These are phyloP conservation scores for Trichomonas gallinae DNA, from an alignment of 208 protist genomes.

Conservation along the genomic window DNA sequence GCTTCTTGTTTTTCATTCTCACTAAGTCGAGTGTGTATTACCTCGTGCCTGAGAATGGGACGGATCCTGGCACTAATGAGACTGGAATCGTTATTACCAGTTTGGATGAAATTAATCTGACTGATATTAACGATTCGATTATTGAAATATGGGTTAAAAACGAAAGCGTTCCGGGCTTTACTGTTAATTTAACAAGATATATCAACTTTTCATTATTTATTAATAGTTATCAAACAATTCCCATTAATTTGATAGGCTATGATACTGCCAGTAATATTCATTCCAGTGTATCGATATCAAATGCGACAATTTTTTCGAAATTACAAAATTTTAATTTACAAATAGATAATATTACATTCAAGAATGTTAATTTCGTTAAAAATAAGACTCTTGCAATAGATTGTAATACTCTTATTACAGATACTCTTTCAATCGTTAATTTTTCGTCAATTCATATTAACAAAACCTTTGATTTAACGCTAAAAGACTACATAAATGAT, in stretches of 20 bases:
- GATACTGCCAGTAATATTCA: background rate
- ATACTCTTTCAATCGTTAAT: background rate
- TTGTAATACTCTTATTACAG: background rate
- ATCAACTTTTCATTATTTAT: background rate
- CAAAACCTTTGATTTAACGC: background rate
- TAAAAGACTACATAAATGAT: background rate
- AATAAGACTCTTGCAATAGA: background rate
- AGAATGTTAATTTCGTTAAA: background rate
- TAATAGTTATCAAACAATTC: background rate
- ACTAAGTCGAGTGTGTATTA: background rate
- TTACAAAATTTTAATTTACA: background rate
- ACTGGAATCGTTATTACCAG: background rate
- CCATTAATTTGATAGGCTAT: background rate
- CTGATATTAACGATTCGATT: background rate
- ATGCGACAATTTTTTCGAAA: background rate
- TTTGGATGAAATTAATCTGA: background rate
- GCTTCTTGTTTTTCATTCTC: background rate
- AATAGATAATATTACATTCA: background rate
- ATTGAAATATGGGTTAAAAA: background rate
- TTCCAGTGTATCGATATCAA: background rate
- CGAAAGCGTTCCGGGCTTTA: background rate
- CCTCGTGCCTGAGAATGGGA: background rate
- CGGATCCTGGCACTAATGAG: background rate
- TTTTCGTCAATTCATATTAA: background rate
- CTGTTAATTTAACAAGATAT: background rate